phyloP scores from a whole-genome alignment of 495 filamentous ascomycete genomes.

The Xylaria flabelliformis region DNA sequence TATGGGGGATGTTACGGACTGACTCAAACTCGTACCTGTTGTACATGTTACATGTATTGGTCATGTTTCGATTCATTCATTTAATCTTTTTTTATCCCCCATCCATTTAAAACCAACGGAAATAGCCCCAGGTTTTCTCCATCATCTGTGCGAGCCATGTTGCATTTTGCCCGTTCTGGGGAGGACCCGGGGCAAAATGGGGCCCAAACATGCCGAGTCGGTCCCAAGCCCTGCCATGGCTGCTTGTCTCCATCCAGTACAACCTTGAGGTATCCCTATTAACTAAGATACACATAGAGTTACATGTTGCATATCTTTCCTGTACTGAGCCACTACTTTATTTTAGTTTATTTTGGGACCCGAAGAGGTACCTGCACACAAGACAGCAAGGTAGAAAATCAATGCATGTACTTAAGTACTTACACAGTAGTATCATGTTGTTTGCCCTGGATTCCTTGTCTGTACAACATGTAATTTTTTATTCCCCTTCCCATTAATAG shows the following conservation, averaged over 20 bases:
- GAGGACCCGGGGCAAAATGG: conserved; percentile 25
- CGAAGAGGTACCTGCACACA: background rate
- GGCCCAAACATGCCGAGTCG: conserved; percentile 19
- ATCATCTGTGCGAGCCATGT: conserved; percentile 7
- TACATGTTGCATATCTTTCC: background rate
- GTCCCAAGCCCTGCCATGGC: conserved; percentile 12
- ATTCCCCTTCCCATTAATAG: conserved; percentile 7
- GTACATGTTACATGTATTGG: background rate
- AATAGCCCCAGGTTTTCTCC: conserved; percentile 30
- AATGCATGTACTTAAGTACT: background rate
- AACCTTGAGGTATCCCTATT: background rate
- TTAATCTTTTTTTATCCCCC: background rate
- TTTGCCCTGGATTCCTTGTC: conserved; percentile 17
- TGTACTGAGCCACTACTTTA: background rate
- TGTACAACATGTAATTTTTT: conserved; percentile 15
- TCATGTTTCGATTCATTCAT: background rate
- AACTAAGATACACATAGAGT: background rate
- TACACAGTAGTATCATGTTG: background rate
- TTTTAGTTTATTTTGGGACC: background rate
- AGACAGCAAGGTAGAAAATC: conserved; percentile 1
- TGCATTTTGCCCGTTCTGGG: conserved; percentile 21
- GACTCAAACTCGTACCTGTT: background rate
- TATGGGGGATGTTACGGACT: background rate
- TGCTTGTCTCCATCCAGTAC: background rate
- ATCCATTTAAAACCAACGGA: conserved; percentile 20